phyloP scores from a whole-genome alignment of 2,329 filamentous ascomycete species.

The Trichoderma polysporum region DNA sequence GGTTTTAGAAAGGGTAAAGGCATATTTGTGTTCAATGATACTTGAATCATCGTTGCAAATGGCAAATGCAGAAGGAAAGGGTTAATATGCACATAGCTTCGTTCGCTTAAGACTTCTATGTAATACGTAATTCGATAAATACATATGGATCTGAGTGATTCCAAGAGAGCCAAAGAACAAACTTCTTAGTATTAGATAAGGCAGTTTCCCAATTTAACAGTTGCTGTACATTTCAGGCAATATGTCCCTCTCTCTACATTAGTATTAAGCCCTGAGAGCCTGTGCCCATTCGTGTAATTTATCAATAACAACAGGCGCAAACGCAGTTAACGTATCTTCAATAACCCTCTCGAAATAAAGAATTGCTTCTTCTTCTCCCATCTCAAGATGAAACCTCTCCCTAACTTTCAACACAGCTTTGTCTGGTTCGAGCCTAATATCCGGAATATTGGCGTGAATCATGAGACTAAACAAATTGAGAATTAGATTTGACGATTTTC shows the following conservation, averaged over 20 bases:
- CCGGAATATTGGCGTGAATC: slow-evolving; percentile 96
- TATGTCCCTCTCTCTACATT: background rate
- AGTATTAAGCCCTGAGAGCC: slow-evolving; percentile 71
- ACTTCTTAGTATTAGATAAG: background rate
- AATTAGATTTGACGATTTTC: slow-evolving; percentile 87
- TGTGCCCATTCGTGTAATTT: slow-evolving; percentile 92
- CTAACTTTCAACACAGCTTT: slow-evolving; percentile 94
- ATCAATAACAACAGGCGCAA: slow-evolving; percentile 93
- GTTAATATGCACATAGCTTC: background rate
- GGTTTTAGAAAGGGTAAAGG: slow-evolving; percentile 88
- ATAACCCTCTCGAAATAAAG: slow-evolving; percentile 85
- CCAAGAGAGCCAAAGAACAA: background rate
- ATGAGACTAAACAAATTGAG: slow-evolving; percentile 95
- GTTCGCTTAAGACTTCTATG: background rate
- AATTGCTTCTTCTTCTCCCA: slow-evolving; percentile 89
- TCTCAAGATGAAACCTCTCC: slow-evolving; percentile 88
- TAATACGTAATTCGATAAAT: background rate
- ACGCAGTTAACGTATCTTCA: slow-evolving; percentile 83
- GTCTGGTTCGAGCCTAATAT: slow-evolving; percentile 88
- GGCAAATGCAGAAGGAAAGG: background rate
- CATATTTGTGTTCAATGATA: slow-evolving; percentile 76
- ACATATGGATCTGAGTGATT: background rate
- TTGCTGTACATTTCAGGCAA: too few species aligned
- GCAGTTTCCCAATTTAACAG: background rate
- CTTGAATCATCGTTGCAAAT: slow-evolving; percentile 34